phyloP scores from a whole-genome alignment of 345 rosid genomes.

The Draba incana region DNA sequence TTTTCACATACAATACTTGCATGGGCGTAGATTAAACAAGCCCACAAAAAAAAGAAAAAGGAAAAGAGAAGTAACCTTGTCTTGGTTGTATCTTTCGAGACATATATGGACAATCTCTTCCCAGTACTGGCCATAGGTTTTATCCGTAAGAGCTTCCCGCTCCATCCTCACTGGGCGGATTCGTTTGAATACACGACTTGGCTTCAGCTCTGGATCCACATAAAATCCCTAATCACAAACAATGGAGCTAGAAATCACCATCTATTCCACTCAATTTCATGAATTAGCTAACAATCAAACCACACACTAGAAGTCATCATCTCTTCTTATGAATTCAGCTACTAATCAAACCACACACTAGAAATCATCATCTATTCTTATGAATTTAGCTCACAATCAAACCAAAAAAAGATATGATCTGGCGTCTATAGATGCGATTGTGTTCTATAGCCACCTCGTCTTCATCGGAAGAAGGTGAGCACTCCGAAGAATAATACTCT shows the following conservation, averaged over 20 bases:
- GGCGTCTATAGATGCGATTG: neutral
- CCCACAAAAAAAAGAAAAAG: neutral
- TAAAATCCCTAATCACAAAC: constrained; percentile 10
- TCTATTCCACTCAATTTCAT: too few species aligned
- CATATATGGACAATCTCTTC: neutral
- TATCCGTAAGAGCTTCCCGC: neutral
- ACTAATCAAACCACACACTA: too few species aligned
- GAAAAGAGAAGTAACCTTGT: neutral
- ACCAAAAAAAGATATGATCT: neutral
- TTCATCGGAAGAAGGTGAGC: neutral
- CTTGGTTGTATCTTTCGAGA: constrained; percentile 5
- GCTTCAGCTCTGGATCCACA: neutral
- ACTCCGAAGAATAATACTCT: neutral
- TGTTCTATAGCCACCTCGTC: neutral
- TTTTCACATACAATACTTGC: neutral
- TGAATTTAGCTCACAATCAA: neutral
- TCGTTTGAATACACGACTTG: neutral
- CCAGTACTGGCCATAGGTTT: neutral
- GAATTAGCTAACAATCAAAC: too few species aligned
- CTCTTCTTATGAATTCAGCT: too few species aligned
- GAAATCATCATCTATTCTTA: neutral
- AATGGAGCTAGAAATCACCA: too few species aligned
- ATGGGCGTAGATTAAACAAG: neutral
- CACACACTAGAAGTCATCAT: too few species aligned
- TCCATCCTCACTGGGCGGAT: neutral